A percentile compares a stretch with the other conserved stretches of the same genome.
These are phyloP conservation scores for Zymoseptoria crescenta DNA, from an alignment of 2,329 filamentous ascomycete genomes.

Conservation along the genomic window DNA sequence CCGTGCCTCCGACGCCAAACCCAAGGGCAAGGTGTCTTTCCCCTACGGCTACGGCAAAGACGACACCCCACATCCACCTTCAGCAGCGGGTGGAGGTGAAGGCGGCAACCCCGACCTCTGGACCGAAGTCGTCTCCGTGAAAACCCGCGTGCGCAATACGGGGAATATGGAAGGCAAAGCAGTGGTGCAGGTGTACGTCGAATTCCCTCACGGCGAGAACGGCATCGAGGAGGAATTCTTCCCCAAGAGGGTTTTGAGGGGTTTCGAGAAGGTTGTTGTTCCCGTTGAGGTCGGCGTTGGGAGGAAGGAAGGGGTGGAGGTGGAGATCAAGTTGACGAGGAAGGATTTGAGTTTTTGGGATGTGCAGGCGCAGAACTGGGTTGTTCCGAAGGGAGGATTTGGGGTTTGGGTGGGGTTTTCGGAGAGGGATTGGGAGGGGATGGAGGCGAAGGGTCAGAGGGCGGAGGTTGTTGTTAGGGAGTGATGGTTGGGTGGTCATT, in stretches of 20 bases:
- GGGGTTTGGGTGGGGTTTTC: conserved; percentile 25
- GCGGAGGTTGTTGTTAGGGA: too few species aligned
- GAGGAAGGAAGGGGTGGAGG: conserved; percentile 13
- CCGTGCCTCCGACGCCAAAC: conserved; percentile 39
- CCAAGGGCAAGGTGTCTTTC: conserved; percentile 38
- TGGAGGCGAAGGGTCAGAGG: too few species aligned
- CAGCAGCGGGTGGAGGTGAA: conserved; percentile 61
- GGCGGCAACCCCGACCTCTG: conserved; percentile 62
- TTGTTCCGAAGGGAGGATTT: conserved; percentile 28
- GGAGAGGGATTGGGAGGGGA: conserved; percentile 14
- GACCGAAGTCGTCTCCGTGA: conserved; percentile 44
- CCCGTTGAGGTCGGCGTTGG: conserved; percentile 11
- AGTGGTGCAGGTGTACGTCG: conserved; percentile 52
- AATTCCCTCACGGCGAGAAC: conserved; percentile 30
- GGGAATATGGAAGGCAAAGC: conserved; percentile 47
- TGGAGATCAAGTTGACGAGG: conserved; percentile 31
- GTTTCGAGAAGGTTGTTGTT: conserved; percentile 38
- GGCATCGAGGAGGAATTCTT: conserved; percentile 31
- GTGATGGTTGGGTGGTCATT: too few species aligned
- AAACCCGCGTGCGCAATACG: conserved; percentile 53
- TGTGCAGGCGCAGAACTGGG: conserved; percentile 30
- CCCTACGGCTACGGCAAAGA: conserved; percentile 40
- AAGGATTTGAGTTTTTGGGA: conserved; percentile 32
- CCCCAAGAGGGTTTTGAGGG: conserved; percentile 40
- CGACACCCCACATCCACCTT: conserved; percentile 37